A percentile compares a stretch with the other conserved stretches of the same genome.
phyloP scores from a whole-genome alignment of 1,284 basidiomycete species.

The Hypsizygus ulmarius region DNA sequence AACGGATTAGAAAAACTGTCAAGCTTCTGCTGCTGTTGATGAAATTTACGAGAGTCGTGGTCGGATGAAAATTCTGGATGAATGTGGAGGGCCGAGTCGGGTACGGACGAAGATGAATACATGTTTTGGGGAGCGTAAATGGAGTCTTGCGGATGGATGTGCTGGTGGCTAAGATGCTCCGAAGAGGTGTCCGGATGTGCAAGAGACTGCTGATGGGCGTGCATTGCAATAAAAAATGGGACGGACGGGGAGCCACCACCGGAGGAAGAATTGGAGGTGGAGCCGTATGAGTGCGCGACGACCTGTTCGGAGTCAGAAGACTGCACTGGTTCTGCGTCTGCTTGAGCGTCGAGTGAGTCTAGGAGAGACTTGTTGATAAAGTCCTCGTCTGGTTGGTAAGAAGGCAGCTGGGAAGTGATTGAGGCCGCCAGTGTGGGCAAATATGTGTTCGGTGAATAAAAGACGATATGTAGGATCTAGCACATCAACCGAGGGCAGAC shows the following conservation, averaged over 20 bases:
- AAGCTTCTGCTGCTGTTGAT: constrained; percentile 39
- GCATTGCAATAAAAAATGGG: constrained; percentile 51
- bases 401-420: constrained; percentile 37
- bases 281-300: constrained; percentile 42
- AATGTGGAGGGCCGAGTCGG: constrained; percentile 31
- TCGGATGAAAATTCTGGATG: constrained; percentile 33
- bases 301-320: constrained; percentile 52
- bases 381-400: constrained; percentile 64
- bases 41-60: constrained; percentile 36
- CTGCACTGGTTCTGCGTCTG: constrained; percentile 67
- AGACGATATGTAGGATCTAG: constrained; percentile 23
- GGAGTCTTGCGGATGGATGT: constrained; percentile 33
- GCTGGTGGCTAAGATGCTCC: constrained; percentile 32
- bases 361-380: constrained; percentile 79
- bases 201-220: constrained; percentile 40
- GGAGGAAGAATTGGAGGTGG: constrained; percentile 48
- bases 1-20: constrained; percentile 38
- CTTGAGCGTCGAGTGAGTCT: constrained; percentile 75
- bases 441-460: constrained; percentile 26
- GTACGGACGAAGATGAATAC: constrained; percentile 33
- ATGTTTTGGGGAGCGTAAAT: constrained; percentile 28
- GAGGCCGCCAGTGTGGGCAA: constrained; percentile 66
- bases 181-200: constrained; percentile 50
- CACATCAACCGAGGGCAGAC: constrained; percentile 27
- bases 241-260: constrained; percentile 49